A percentile compares a stretch with the other conserved stretches of the same genome.
phyloP scores from a whole-genome alignment of 2,329 filamentous ascomycete species.

The Neonectria coccinea region DNA sequence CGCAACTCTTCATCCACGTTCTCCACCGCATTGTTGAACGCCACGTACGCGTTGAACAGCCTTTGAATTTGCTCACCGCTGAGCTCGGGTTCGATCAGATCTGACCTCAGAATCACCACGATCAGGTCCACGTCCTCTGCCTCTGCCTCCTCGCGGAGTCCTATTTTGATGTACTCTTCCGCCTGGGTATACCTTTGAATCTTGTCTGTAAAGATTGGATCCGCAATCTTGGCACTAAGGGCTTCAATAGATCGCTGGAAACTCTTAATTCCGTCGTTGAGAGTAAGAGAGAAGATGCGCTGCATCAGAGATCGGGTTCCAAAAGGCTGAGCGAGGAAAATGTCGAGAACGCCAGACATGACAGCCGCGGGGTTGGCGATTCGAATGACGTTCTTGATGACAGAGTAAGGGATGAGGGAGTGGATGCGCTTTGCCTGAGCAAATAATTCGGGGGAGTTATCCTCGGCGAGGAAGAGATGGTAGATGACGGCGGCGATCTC shows the following conservation, averaged over 20 bases:
- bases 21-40: slow-evolving; percentile 94
- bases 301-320: slow-evolving; percentile 91
- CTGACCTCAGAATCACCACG: slow-evolving; percentile 84
- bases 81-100: slow-evolving; percentile 78
- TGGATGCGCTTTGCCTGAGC: slow-evolving; percentile 95
- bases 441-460: slow-evolving; percentile 97
- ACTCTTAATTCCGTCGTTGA: slow-evolving; percentile 88
- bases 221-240: slow-evolving; percentile 81
- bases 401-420: slow-evolving; percentile 90
- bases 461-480: slow-evolving; percentile 95
- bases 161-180: slow-evolving; percentile 78
- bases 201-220: slow-evolving; percentile 82
- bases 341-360: slow-evolving; percentile 94
- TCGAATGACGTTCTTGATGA: slow-evolving; percentile 96
- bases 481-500: slow-evolving; percentile 97
- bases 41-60: slow-evolving; percentile 94
- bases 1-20: slow-evolving; percentile 90
- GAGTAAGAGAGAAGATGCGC: slow-evolving; percentile 90
- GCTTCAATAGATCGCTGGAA: slow-evolving; percentile 90
- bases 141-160: slow-evolving; percentile 78
- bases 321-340: slow-evolving; percentile 96
- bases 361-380: slow-evolving; percentile 96
- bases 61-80: slow-evolving; percentile 81
- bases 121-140: slow-evolving; percentile 84
- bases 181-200: slow-evolving; percentile 82